Conservation (phyloP, 805 yeast genomes). For the Lipomyces lipofer region DNA sequence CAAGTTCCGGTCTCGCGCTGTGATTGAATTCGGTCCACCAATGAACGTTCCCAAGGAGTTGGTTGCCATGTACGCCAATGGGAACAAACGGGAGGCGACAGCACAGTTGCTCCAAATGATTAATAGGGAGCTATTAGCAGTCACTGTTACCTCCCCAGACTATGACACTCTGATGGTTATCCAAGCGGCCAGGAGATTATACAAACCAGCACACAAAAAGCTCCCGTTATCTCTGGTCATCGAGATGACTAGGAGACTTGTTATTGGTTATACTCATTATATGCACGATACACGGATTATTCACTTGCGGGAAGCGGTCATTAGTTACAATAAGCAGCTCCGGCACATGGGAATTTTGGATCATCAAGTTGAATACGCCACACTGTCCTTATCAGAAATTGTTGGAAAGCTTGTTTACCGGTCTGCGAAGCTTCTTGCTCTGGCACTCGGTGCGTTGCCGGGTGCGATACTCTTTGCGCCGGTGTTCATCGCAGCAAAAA, state of each 20-base stretch:
- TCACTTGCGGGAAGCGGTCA: conserved; percentile 60
- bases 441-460: conserved; percentile 72
- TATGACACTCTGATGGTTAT: conserved; percentile 86
- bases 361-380: conserved; percentile 67
- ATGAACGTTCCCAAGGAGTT: conserved; percentile 63
- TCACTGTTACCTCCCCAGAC: conserved; percentile 85
- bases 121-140: conserved; percentile 73
- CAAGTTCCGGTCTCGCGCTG: conserved; percentile 92
- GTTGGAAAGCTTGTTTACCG: conserved; percentile 53
- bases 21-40: conserved; percentile 90
- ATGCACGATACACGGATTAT: conserved; percentile 69
- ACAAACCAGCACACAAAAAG: conserved; percentile 68
- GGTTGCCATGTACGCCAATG: conserved; percentile 61
- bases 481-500: conserved; percentile 77
- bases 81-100: conserved; percentile 71
- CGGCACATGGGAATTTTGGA: conserved; percentile 64
- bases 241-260: conserved; percentile 86
- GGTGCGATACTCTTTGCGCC: conserved; percentile 89
- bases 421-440: conserved; percentile 53
- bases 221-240: conserved; percentile 81
- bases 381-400: conserved; percentile 51
- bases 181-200: conserved; percentile 88
- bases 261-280: conserved; percentile 75
- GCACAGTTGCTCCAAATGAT: conserved; percentile 67
- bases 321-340: conserved; percentile 67